Base-by-base conservation (phyloP, 2,329 filamentous ascomycete genomes). In the Aspergillus viridinutans region DNA sequence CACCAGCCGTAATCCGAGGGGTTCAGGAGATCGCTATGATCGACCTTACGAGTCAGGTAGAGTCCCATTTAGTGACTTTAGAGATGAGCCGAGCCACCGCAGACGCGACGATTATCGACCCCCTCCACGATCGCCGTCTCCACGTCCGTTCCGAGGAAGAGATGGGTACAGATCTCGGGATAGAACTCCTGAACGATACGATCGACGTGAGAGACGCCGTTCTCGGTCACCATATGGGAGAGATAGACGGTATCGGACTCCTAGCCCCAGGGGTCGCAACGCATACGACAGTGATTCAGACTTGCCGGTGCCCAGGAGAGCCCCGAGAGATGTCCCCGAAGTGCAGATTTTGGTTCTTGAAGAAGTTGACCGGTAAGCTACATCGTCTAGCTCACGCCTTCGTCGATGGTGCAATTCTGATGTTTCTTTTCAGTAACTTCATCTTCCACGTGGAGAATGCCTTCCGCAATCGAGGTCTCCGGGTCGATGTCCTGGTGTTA, bases 281-380 rank as follows among this genome's bases (percentile, higher is more conserved):
- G 76, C 81, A 49, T 73, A 79, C 56, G 82, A 87, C 54, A 76
- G 79, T 35, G 85, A 89, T 60, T 78, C 83, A 42, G 83, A 84
- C 38, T 78, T 92, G 12, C 87, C 89, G 29, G 83, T 96, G 7
- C 90, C 91, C 47, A 84, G 86, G 55, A 83, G 92, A 56, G 84
- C 86, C 57, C 86, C 90, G 4, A 79, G 83, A 56, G 85, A 94
- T 61, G 86, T 97, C 23, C 92, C 93, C 2, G 92, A 97, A 65
- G 89, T 97, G 17, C 92, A 97, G 71, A 85, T 97, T 29, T 84
- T 97, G 28, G 83, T 95, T 4, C 80, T 93, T 48, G 87, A 93
- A 61, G 86, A 92, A 63, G 82, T 95, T 12, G 85, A 88, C 58
- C 81, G 76, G 79, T 80, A 60, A 61, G 73, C 57, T 52, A 20